Evolutionary conservation across 768 basidiomycete genomes (phyloP), one percentile per base, ranked within the genome.

Genomic region (Pisolithus orientalis): DNA sequence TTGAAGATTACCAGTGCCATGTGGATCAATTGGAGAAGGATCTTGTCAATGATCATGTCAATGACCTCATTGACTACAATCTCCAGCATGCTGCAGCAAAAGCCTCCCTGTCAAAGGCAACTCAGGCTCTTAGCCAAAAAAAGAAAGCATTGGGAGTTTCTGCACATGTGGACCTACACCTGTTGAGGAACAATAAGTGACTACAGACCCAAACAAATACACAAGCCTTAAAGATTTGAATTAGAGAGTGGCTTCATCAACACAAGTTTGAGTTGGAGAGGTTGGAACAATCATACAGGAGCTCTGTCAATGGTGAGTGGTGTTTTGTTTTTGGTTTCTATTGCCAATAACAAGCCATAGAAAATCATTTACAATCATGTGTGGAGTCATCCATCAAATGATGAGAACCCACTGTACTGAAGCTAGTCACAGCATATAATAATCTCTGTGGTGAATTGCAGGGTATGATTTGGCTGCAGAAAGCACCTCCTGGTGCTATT

Each of bases 361-460:
- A 66, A 13, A 24, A 57, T 5, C 66, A 68, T 27, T 34, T 71
- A 5, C 52, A 59, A 10, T 48, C 47, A 7, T 66, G 71, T 55
- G 65, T 64, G 10, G 50, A 65, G 29, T 21, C 57, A n/a, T 55
- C 61, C 4, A 53, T 69, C 2, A 59, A 62, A 17, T 43, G 57
- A 3, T 57, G 65, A 9, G 65, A 71, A 17, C 66, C 65, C 9
- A 57, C 57, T 2, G 68, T 70, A 27, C 39, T 51, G 7, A 50
- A 54, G 9, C 45, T 66, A 4, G 66, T 58, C 5, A 48, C 29
- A 1, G 56, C 60, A 6, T 70, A 68, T 54, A 72, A 71, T 51
- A 58, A 53, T 6, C 53, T 68, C 11, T 64, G 64, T 37, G 51
- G 50, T 11, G 44, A 60, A 9, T 48, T 73, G 42, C 47, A 21